Evolutionary conservation across 345 rosid species (phyloP).

Genomic region (Dipteronia dyeriana): DNA sequence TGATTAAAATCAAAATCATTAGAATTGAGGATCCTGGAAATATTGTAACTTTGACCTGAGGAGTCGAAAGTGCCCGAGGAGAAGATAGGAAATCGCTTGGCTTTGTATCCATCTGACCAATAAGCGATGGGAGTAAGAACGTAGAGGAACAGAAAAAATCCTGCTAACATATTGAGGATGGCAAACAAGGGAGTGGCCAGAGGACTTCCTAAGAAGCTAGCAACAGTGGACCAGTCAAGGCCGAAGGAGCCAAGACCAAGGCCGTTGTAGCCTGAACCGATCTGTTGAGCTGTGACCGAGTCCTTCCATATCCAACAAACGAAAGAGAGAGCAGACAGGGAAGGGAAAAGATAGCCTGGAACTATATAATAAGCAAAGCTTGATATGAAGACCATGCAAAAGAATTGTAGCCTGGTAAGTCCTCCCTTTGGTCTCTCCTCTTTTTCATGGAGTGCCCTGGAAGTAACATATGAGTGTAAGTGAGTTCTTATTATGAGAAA

Average conservation of each 20-base stretch:
- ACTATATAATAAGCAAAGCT: constrained; percentile 42
- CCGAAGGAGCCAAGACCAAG: constrained; percentile 48
- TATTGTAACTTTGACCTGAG: constrained; percentile 52
- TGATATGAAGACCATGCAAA: constrained; percentile 27
- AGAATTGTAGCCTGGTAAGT: constrained; percentile 41
- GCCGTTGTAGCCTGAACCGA: constrained; percentile 39
- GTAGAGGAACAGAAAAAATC: constrained; percentile 51
- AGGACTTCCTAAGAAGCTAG: constrained; percentile 12
- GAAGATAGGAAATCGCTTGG: constrained; percentile 58
- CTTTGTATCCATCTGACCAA: constrained; percentile 40
- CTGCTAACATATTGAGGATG: background rate
- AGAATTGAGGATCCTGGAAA: constrained; percentile 52
- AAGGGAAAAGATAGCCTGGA: constrained; percentile 38
- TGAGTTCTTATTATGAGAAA: too few species aligned
- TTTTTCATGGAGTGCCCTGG: constrained; percentile 59
- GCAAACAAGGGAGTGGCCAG: constrained; percentile 13
- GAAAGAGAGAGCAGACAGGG: constrained; percentile 27
- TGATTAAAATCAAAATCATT: constrained; percentile 45
- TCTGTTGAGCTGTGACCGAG: constrained; percentile 33
- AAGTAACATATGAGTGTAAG: background rate
- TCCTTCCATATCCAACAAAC: constrained; percentile 36
- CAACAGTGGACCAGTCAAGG: constrained; percentile 45
- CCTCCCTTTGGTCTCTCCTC: constrained; percentile 37
- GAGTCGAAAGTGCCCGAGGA: constrained; percentile 40
- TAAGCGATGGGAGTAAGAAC: constrained; percentile 30